Evolutionary conservation across 495 filamentous ascomycete genomes (phyloP).

Genomic region (Tuber umbilicatum): DNA sequence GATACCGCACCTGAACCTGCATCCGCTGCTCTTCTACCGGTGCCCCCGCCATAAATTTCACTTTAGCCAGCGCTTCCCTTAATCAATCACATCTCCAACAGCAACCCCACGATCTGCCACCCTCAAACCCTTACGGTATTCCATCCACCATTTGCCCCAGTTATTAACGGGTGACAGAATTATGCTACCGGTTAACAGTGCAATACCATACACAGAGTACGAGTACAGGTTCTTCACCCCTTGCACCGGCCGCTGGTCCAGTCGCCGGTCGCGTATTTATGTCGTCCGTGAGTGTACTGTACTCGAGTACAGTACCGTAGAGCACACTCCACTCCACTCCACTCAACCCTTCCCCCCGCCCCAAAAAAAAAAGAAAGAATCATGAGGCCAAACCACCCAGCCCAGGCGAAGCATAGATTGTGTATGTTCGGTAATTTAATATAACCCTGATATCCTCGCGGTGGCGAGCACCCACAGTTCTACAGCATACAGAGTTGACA

Average conservation of each 20-base stretch:
- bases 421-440: too few relatives aligned
- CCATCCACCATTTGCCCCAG: neutral
- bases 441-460: too few relatives aligned
- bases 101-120: too few relatives aligned
- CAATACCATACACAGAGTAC: neutral
- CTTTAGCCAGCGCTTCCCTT: too few relatives aligned
- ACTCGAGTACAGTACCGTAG: too few relatives aligned
- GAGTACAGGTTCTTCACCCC: neutral
- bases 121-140: too few relatives aligned
- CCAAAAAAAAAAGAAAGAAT: neutral
- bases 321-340: too few relatives aligned
- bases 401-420: too few relatives aligned
- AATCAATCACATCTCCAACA: neutral
- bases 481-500: neutral
- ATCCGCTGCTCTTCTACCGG: too few relatives aligned
- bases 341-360: too few relatives aligned
- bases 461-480: neutral
- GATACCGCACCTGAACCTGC: neutral
- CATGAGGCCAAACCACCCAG: neutral
- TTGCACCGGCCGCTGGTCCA: neutral
- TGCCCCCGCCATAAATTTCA: too few relatives aligned
- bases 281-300: neutral
- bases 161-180: neutral
- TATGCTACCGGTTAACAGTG: neutral
- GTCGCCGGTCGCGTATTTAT: neutral